phyloP scores from a whole-genome alignment of 1,139 yeast species.

The Yamadazyma siamensis region DNA sequence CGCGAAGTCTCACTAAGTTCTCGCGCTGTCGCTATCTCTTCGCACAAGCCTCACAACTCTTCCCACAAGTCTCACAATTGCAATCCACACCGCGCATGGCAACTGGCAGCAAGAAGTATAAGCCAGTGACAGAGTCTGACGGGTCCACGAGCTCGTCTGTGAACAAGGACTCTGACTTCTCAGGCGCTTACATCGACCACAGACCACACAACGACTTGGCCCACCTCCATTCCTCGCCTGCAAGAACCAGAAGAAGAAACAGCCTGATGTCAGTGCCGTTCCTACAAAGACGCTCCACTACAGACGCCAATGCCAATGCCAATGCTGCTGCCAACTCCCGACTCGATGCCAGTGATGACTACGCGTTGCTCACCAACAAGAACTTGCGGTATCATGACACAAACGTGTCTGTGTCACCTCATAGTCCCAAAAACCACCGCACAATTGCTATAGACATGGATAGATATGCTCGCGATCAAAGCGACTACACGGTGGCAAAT shows the following conservation, averaged over 20 bases:
- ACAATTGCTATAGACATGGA: slow-evolving; percentile 29
- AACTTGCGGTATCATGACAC: slow-evolving; percentile 25
- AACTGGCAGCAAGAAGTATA: too few relatives aligned
- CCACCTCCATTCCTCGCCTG: slow-evolving; percentile 31
- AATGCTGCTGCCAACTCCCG: too few relatives aligned
- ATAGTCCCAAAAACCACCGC: slow-evolving; percentile 6
- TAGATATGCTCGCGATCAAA: slow-evolving; percentile 34
- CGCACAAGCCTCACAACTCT: too few relatives aligned
- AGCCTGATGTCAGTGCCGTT: slow-evolving; percentile 6
- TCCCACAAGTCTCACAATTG: too few relatives aligned
- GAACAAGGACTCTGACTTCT: slow-evolving; percentile 5
- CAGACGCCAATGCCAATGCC: neutral
- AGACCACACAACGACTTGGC: slow-evolving; percentile 27
- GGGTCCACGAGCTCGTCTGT: slow-evolving; percentile 5
- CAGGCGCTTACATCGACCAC: slow-evolving; percentile 34
- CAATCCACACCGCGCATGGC: too few relatives aligned
- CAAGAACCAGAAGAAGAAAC: slow-evolving; percentile 28
- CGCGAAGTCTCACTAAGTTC: too few relatives aligned
- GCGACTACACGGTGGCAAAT: slow-evolving; percentile 14
- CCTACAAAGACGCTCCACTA: neutral
- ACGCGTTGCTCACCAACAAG: slow-evolving; percentile 35
- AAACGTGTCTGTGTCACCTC: slow-evolving; percentile 10
- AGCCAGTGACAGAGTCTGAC: too few relatives aligned
- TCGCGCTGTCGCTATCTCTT: too few relatives aligned
- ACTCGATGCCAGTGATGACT: slow-evolving; percentile 3